phyloP scores from a whole-genome alignment of 108 stramenopile genomes.

The Epithemia pelagica region DNA sequence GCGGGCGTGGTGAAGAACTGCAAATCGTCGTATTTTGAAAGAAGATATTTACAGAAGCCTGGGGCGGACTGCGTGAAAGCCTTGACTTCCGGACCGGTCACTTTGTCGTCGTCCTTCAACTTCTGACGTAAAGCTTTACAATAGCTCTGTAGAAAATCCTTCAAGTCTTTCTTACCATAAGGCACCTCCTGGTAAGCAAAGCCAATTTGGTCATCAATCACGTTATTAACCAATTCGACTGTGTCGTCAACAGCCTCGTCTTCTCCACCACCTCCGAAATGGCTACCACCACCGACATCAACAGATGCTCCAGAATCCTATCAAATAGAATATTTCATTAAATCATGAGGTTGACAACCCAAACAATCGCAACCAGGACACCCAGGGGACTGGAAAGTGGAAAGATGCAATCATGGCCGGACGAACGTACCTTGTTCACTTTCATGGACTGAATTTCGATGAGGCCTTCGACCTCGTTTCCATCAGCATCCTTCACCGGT shows the following conservation, averaged over 20 bases:
- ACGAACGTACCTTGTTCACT: constrained; percentile 23
- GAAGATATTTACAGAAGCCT: constrained; percentile 30
- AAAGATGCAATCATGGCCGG: no score
- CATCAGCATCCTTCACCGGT: constrained; percentile 16
- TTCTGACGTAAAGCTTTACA: constrained; percentile 21
- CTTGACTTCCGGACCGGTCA: constrained; percentile 25
- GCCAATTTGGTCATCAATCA: constrained; percentile 24
- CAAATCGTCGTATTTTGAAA: constrained; percentile 42
- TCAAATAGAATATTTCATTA: no score
- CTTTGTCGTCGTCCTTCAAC: constrained; percentile 25
- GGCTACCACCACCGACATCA: constrained; percentile 24
- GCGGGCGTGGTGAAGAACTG: constrained; percentile 35
- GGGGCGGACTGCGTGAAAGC: constrained; percentile 26
- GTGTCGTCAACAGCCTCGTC: constrained; percentile 19
- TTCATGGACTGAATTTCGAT: constrained; percentile 24
- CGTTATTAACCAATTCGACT: constrained; percentile 27
- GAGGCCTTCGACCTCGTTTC: constrained; percentile 21
- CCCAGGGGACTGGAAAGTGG: no score
- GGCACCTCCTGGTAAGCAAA: constrained; percentile 23
- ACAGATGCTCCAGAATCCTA: constrained; percentile 19
- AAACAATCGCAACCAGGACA: no score
- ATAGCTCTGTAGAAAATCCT: constrained; percentile 22
- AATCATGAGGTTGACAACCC: neutral
- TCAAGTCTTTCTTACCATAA: constrained; percentile 27
- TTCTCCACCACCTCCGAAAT: constrained; percentile 28